A percentile compares a stretch with the other conserved stretches of the same genome.
These are phyloP conservation scores for Melaleuca quinquenervia DNA, from an alignment of 345 rosid genomes.

Conservation along the genomic window DNA sequence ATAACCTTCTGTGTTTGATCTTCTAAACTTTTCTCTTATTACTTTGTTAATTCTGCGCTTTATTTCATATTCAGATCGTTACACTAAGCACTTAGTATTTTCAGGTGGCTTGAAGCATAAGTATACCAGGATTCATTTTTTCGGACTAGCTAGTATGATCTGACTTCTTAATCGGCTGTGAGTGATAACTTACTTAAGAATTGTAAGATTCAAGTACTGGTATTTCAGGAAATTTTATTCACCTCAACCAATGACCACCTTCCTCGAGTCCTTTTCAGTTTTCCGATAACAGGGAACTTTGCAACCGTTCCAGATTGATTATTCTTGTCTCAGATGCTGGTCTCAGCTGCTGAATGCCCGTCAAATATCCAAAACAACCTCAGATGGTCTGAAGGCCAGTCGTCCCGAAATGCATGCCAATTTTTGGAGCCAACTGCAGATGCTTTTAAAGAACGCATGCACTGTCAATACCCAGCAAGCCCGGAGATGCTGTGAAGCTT, in stretches of 20 bases:
- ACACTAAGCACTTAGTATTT: no score
- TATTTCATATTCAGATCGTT: no score
- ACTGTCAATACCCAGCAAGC: conserved; percentile 1
- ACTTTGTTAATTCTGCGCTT: no score
- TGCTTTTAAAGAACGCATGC: conserved; percentile 38
- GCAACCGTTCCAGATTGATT: not conserved
- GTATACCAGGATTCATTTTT: not conserved
- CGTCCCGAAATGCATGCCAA: conserved; percentile 29
- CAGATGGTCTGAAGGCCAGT: conserved; percentile 20
- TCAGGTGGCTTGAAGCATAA: not conserved
- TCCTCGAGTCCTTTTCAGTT: not conserved
- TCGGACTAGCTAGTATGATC: not conserved
- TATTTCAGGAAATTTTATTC: not conserved
- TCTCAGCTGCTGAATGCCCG: conserved; percentile 59
- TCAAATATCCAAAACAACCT: conserved; percentile 12
- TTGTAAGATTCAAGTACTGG: not conserved
- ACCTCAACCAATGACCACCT: not conserved
- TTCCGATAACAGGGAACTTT: no score
- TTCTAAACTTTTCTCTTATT: no score
- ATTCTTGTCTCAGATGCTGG: conserved; percentile 43
- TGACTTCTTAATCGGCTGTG: not conserved
- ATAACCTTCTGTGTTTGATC: no score
- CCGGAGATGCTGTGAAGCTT: conserved; percentile 40
- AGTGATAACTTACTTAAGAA: not conserved
- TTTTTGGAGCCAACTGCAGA: conserved; percentile 67